These are phyloP conservation scores for Scheffersomyces ergatensis DNA, from an alignment of 805 yeast species.

Conservation along the genomic window DNA sequence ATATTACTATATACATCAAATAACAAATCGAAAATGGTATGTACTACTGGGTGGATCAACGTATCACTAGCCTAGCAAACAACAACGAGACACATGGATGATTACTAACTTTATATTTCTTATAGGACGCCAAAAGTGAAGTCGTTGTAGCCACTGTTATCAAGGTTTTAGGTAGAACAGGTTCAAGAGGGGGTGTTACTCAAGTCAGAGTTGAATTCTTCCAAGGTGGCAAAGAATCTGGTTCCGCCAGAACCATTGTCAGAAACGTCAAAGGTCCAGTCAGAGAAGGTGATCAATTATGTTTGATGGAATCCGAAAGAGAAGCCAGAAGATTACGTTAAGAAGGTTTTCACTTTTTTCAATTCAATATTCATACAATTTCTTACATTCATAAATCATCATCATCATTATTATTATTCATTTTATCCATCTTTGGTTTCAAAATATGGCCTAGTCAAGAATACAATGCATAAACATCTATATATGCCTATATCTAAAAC, in stretches of 20 bases:
- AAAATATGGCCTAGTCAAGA: too few relatives aligned
- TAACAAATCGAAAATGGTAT: conserved; percentile 15
- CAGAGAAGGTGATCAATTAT: conserved; percentile 83
- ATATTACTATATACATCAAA: conserved; percentile 4
- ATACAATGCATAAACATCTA: too few relatives aligned
- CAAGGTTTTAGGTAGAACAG: conserved; percentile 99
- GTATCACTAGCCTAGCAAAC: not conserved
- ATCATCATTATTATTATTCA: too few relatives aligned
- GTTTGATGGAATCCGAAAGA: conserved; percentile 99
- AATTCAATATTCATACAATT: too few relatives aligned
- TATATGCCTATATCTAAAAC: too few relatives aligned
- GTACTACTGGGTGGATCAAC: too few relatives aligned
- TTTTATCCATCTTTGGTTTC: too few relatives aligned
- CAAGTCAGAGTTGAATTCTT: conserved; percentile 50
- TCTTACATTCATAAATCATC: too few relatives aligned
- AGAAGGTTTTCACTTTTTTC: not conserved
- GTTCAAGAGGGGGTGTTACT: conserved; percentile 96
- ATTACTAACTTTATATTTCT: not conserved
- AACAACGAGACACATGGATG: too few relatives aligned
- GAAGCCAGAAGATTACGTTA: conserved; percentile 43
- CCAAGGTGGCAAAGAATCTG: too few relatives aligned
- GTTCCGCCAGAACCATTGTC: conserved; percentile 47
- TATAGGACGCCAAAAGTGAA: conserved; percentile 59
- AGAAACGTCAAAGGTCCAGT: conserved; percentile 52
- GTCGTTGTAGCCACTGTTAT: conserved; percentile 99